Percentiles rank a stretch among this genome's conserved stretches.
These are phyloP conservation scores for Zygoascus bituminiphila DNA, from an alignment of 805 yeast genomes.

Conservation along the genomic window DNA sequence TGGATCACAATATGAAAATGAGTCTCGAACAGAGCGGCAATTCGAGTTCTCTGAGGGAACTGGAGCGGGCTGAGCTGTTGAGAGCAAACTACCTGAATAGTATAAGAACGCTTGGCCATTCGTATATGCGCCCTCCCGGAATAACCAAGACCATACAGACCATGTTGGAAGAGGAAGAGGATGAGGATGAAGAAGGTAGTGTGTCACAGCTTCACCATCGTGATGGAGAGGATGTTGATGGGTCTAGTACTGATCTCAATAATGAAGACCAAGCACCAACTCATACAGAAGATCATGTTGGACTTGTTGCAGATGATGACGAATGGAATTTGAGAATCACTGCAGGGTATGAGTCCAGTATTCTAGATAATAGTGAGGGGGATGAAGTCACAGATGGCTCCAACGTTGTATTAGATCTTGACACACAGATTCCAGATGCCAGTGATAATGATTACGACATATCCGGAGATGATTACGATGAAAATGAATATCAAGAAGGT, in stretches of 20 bases:
- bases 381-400: background rate
- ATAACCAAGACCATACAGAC: slow-evolving; percentile 43
- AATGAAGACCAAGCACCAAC: background rate
- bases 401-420: slow-evolving; percentile 15
- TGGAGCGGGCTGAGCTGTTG: background rate
- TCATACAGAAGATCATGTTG: background rate
- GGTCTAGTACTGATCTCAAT: background rate
- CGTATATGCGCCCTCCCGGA: slow-evolving; percentile 51
- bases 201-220: slow-evolving; percentile 17
- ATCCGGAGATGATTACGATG: slow-evolving; percentile 17
- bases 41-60: background rate
- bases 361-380: slow-evolving; percentile 4
- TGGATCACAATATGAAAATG: slow-evolving; percentile 6
- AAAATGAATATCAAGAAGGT: slow-evolving; percentile 16
- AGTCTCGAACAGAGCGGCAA: background rate
- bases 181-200: slow-evolving; percentile 12
- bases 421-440: slow-evolving; percentile 16
- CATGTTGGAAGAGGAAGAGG: slow-evolving; percentile 24
- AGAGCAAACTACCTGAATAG: slow-evolving; percentile 13
- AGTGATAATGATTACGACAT: slow-evolving; percentile 16
- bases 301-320: slow-evolving; percentile 3
- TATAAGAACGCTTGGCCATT: slow-evolving; percentile 40
- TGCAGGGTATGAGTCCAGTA: background rate
- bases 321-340: background rate
- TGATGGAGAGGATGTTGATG: slow-evolving; percentile 8